Conservation (phyloP, 208 protist genomes). For the Trypanosoma brucei region DNA sequence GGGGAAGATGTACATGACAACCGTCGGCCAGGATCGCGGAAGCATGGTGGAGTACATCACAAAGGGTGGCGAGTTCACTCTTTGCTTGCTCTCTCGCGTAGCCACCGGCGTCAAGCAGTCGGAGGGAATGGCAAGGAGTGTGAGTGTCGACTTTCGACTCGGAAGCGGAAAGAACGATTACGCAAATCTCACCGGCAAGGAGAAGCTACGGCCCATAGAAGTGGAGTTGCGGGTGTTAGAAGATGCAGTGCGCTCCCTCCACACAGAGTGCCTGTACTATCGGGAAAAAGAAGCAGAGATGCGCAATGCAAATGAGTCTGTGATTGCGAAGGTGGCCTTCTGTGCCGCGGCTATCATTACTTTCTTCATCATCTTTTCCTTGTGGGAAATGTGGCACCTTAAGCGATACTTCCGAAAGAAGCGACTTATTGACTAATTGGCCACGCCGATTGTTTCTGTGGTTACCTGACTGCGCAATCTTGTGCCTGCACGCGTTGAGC, state of each 20-base stretch:
- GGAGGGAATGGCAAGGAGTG: slow-evolving; percentile 17
- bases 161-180: slow-evolving; percentile 76
- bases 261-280: slow-evolving; percentile 86
- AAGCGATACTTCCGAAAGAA: slow-evolving; percentile 87
- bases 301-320: slow-evolving; percentile 83
- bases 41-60: slow-evolving; percentile 31
- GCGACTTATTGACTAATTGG: slow-evolving; percentile 83
- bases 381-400: slow-evolving; percentile 68
- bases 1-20: slow-evolving; percentile 13
- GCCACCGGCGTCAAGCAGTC: slow-evolving; percentile 18
- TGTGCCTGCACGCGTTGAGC: too few relatives aligned
- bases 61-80: slow-evolving; percentile 53
- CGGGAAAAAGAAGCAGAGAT: slow-evolving; percentile 82
- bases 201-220: slow-evolving; percentile 90
- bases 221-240: slow-evolving; percentile 85
- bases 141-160: slow-evolving; percentile 34
- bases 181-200: slow-evolving; percentile 51
- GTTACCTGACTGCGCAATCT: too few relatives aligned
- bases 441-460: slow-evolving; percentile 6
- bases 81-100: slow-evolving; percentile 71
- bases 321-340: slow-evolving; percentile 63
- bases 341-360: slow-evolving; percentile 55
- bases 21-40: slow-evolving; percentile 28
- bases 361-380: slow-evolving; percentile 68
- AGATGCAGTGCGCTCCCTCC: slow-evolving; percentile 72